Percentiles rank a stretch among this genome's conserved stretches.
Conservation (phyloP, 371 early-diverging fungal species). For the Umbelopsis sp. region DNA sequence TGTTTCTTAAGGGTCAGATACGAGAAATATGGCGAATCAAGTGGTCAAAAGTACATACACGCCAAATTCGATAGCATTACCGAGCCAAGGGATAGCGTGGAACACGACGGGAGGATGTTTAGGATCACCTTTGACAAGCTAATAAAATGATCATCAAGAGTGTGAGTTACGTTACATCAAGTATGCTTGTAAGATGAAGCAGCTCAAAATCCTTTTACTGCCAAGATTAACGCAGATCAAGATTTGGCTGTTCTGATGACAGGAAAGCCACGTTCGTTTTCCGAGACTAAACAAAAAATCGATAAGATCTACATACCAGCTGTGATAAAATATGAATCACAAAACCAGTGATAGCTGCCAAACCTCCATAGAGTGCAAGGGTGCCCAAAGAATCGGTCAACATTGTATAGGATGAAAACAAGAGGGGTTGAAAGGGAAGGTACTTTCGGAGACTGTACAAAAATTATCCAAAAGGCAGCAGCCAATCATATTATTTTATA, state of each 20-base stretch:
- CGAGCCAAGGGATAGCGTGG: constrained; percentile 89
- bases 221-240: neutral
- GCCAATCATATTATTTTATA: neutral
- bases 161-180: too few species aligned
- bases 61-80: constrained; percentile 88
- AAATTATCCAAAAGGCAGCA: neutral
- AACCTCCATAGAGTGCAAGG: constrained; percentile 32
- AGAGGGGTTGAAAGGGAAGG: neutral
- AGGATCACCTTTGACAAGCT: constrained; percentile 59
- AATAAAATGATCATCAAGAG: neutral
- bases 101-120: constrained; percentile 85
- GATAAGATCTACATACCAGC: constrained; percentile 30
- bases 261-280: neutral
- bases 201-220: too few species aligned
- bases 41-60: constrained; percentile 45
- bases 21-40: neutral
- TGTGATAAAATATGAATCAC: constrained; percentile 49
- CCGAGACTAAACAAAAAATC: neutral
- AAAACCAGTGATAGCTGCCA: constrained; percentile 34
- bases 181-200: too few species aligned
- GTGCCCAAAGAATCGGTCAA: constrained; percentile 21
- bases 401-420: constrained; percentile 7
- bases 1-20: constrained; percentile 17
- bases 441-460: neutral
- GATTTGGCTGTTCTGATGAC: neutral